These are phyloP conservation scores for Globisporangium nagaii DNA, from an alignment of 352 stramenopile genomes.

Conservation along the genomic window DNA sequence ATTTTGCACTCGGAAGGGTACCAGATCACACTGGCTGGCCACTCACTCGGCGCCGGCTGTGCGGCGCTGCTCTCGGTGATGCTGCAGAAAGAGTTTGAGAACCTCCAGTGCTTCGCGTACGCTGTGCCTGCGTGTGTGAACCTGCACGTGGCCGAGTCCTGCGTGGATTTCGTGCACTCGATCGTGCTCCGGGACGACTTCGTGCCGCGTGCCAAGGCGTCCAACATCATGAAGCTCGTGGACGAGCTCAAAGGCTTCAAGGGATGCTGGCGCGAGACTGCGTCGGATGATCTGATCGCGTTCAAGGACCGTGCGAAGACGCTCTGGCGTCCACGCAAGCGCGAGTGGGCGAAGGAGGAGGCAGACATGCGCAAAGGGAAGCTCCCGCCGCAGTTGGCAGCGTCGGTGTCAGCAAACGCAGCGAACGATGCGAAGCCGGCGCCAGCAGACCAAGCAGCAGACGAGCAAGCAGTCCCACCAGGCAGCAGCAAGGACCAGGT, in stretches of 20 bases:
- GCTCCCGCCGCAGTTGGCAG: slow-evolving; percentile 10
- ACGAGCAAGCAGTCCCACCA: background rate
- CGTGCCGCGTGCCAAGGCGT: slow-evolving; percentile 76
- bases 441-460: background rate
- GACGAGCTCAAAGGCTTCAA: slow-evolving; percentile 77
- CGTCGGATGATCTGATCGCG: slow-evolving; percentile 70
- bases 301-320: slow-evolving; percentile 83
- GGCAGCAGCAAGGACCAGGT: slow-evolving; percentile 22
- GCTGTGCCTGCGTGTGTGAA: slow-evolving; percentile 81
- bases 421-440: background rate
- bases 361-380: slow-evolving; percentile 53
- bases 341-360: slow-evolving; percentile 70
- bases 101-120: slow-evolving; percentile 83
- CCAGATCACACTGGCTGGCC: slow-evolving; percentile 73
- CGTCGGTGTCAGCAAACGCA: slow-evolving; percentile 1
- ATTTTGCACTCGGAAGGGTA: slow-evolving; percentile 74
- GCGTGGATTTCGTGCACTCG: slow-evolving; percentile 72
- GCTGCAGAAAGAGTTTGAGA: slow-evolving; percentile 81
- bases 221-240: slow-evolving; percentile 77
- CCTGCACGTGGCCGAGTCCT: slow-evolving; percentile 72
- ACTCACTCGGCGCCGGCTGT: slow-evolving; percentile 77
- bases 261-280: slow-evolving; percentile 72
- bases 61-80: slow-evolving; percentile 75
- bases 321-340: slow-evolving; percentile 75
- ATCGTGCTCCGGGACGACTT: slow-evolving; percentile 84